Percentiles rank a stretch among this genome's conserved stretches.
These are phyloP conservation scores for Quercus lobata DNA, from an alignment of 331 rosid species.

Conservation along the genomic window DNA sequence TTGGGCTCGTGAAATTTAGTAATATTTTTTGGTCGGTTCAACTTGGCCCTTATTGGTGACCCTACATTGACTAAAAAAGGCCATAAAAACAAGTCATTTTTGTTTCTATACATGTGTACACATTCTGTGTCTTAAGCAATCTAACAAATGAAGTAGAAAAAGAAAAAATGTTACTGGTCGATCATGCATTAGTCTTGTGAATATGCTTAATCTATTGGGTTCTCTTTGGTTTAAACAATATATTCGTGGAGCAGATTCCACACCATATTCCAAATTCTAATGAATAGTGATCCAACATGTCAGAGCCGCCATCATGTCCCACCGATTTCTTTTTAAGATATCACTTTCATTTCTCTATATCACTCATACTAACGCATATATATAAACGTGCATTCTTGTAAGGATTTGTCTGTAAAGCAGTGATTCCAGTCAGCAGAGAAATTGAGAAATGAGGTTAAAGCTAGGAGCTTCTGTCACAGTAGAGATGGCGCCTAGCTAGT, in stretches of 20 bases:
- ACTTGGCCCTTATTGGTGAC: no score
- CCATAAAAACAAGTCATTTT: no score
- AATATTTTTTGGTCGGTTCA: no score
- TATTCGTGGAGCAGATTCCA: neutral
- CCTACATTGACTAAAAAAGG: no score
- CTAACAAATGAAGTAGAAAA: no score
- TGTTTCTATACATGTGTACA: no score
- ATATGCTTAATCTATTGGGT: neutral
- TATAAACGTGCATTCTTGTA: neutral
- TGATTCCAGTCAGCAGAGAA: neutral
- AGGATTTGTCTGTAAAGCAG: neutral
- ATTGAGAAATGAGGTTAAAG: neutral
- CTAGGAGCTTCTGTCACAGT: constrained; percentile 13
- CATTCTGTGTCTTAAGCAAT: no score
- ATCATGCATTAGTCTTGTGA: neutral
- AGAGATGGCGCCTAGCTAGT: constrained; percentile 6
- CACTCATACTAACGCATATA: neutral
- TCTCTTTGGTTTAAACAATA: neutral
- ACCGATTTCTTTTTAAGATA: neutral
- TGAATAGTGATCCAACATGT: neutral
- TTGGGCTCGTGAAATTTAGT: no score
- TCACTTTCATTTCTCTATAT: neutral
- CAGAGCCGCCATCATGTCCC: neutral
- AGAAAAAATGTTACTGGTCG: neutral
- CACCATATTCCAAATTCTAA: neutral